Evolutionary conservation across 2,329 filamentous ascomycete species (phyloP).

Genomic region (Leptographium radiaticola): DNA sequence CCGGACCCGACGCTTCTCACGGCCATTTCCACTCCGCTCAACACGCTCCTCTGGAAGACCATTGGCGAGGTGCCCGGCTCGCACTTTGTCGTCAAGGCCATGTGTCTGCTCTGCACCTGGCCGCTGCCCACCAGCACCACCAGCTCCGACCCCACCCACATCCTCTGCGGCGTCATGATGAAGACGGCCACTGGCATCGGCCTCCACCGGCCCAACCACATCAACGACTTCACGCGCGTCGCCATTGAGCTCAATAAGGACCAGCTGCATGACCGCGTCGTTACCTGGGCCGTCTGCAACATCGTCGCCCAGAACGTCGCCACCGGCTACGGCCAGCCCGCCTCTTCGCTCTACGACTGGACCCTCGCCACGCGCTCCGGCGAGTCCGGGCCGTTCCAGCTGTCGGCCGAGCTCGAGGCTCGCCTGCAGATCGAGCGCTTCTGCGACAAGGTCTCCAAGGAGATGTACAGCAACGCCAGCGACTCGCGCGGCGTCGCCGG

Average conservation of each 20-base stretch:
- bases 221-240: constrained; percentile 69
- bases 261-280: constrained; percentile 64
- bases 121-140: constrained; percentile 72
- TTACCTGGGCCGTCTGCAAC: constrained; percentile 77
- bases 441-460: constrained; percentile 64
- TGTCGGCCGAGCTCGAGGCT: constrained; percentile 51
- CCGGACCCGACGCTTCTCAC: constrained; percentile 51
- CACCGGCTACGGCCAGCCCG: constrained; percentile 74
- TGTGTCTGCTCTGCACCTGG: constrained; percentile 72
- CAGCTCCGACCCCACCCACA: constrained; percentile 68
- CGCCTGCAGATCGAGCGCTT: constrained; percentile 61
- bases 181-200: constrained; percentile 76
- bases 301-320: constrained; percentile 70
- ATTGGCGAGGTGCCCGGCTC: constrained; percentile 65
- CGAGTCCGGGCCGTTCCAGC: constrained; percentile 44
- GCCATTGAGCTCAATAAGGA: constrained; percentile 65
- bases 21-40: constrained; percentile 54
- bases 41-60: constrained; percentile 62
- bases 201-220: constrained; percentile 66
- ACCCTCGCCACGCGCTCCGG: constrained; percentile 50
- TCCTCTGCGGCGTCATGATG: constrained; percentile 74
- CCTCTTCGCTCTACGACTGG: constrained; percentile 65
- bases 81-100: constrained; percentile 69
- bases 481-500: constrained; percentile 57
- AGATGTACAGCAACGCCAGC: constrained; percentile 66